Evolutionary conservation across 2,329 filamentous ascomycete species (phyloP), one percentile per base, ranked within the genome.

Genomic region (Zasmidium cellare): DNA sequence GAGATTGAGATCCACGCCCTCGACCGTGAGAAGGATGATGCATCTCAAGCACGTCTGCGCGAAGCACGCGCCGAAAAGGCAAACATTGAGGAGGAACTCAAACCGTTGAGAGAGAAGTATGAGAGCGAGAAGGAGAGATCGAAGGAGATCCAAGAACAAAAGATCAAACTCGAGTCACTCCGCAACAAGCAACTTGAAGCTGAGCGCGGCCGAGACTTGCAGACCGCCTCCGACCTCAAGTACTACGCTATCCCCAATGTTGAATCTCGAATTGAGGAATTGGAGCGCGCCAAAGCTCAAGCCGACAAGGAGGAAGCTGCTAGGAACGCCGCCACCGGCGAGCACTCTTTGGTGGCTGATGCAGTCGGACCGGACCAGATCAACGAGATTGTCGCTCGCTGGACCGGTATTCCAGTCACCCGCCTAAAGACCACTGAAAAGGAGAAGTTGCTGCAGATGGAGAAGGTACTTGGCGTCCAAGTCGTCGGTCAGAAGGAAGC

Each of bases 381-480:
- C 82, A 97, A 99, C 74, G 93, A 97, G 72, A 99, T 99, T 61
- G 94, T 99, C 53, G 89, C 90, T 55, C 88, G 92, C 60, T 97
- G 92, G 91, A 99, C 94, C n/a, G 94, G 94, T 63, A 99, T 99
- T 67, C 94, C 94, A 1, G 91, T 99, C 58, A 97, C 92, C 3
- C 84, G 93, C 61, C 86, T 99, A 44, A 93, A 90, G 79, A 97
- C 94, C 0, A 90, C 92, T 0, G 94, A 99, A 78, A 97, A 96
- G 78, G 94, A 99, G 74, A 97, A 97, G 81, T 83, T 99, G n/a
- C 84, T 99, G 63, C 84, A 96, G 70, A 99, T 99, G 94, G 94
- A 99, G 78, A 89, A 85, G 70, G 87, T 88, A 48, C 86, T 99
- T 6, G 80, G 84, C 64, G 89, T 92, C 74, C 79, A 96, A 22